These are phyloP conservation scores for Raphanus raphanistrum DNA, from an alignment of 345 rosid genomes.

Conservation along the genomic window DNA sequence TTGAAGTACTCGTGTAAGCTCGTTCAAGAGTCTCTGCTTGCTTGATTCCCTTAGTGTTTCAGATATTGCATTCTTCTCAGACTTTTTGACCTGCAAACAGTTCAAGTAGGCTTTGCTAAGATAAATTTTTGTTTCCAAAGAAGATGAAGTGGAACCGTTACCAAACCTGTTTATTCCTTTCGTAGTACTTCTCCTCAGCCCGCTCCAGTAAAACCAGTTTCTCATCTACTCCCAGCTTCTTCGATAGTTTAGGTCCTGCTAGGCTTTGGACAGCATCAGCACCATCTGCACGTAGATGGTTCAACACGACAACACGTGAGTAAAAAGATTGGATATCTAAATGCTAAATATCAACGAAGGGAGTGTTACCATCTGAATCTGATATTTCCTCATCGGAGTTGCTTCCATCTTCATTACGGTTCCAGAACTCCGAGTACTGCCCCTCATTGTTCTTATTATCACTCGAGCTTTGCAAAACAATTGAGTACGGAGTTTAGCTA, in stretches of 20 bases:
- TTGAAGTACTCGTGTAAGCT: slow-evolving; percentile 58
- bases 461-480: slow-evolving; percentile 51
- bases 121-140: slow-evolving; percentile 4
- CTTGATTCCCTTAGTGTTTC: slow-evolving; percentile 65
- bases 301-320: background rate
- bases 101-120: slow-evolving; percentile 8
- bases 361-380: slow-evolving; percentile 68
- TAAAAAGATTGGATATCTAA: background rate
- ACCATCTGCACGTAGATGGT: slow-evolving; percentile 45
- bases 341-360: background rate
- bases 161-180: slow-evolving; percentile 59
- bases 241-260: slow-evolving; percentile 48
- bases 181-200: slow-evolving; percentile 71
- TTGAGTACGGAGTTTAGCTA: background rate
- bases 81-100: slow-evolving; percentile 54
- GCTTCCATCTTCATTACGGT: slow-evolving; percentile 73
- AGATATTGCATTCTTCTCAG: slow-evolving; percentile 64
- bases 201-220: slow-evolving; percentile 65
- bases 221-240: slow-evolving; percentile 55
- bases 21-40: slow-evolving; percentile 62
- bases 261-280: slow-evolving; percentile 46
- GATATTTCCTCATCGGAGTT: slow-evolving; percentile 89
- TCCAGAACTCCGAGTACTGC: slow-evolving; percentile 86
- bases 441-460: slow-evolving; percentile 46
- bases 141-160: slow-evolving; percentile 4